A percentile compares a stretch with the other conserved stretches of the same genome.
Conservation (phyloP, 768 basidiomycete genomes). For the Sporobolomyces pararoseus region DNA sequence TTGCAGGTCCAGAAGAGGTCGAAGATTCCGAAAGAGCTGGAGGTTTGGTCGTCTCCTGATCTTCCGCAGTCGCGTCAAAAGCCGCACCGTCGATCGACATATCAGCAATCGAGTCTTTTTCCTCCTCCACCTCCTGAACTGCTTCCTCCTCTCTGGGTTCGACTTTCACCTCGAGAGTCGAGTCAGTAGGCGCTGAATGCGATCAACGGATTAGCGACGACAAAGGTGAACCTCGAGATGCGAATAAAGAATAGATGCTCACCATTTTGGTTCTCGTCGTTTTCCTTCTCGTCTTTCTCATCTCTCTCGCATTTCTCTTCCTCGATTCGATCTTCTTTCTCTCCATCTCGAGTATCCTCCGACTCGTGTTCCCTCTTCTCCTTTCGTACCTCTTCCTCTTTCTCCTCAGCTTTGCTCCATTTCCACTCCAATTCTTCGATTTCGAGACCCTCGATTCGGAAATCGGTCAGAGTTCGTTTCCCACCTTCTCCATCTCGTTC, state of each 20-base stretch:
- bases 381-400: background rate
- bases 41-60: background rate
- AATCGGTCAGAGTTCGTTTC: conserved; percentile 89
- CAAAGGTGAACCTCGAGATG: too few relatives aligned
- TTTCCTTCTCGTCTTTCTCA: too few relatives aligned
- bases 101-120: conserved; percentile 10
- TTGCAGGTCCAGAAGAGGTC: background rate
- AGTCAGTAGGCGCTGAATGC: too few relatives aligned
- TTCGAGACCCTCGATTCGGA: conserved; percentile 89
- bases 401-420: conserved; percentile 55
- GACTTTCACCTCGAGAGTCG: background rate
- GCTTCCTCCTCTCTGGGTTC: conserved; percentile 1
- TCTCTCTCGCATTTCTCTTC: too few relatives aligned
- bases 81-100: conserved; percentile 34
- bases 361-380: background rate
- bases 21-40: conserved; percentile 47
- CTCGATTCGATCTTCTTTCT: background rate
- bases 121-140: background rate
- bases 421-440: conserved; percentile 77
- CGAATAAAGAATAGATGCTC: too few relatives aligned
- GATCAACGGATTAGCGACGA: too few relatives aligned
- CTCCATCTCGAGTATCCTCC: background rate
- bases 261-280: too few relatives aligned
- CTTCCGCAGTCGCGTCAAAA: conserved; percentile 36
- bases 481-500: conserved; percentile 19